Base-by-base conservation (phyloP, 768 basidiomycete species). In the Exsudoporus frostii region DNA sequence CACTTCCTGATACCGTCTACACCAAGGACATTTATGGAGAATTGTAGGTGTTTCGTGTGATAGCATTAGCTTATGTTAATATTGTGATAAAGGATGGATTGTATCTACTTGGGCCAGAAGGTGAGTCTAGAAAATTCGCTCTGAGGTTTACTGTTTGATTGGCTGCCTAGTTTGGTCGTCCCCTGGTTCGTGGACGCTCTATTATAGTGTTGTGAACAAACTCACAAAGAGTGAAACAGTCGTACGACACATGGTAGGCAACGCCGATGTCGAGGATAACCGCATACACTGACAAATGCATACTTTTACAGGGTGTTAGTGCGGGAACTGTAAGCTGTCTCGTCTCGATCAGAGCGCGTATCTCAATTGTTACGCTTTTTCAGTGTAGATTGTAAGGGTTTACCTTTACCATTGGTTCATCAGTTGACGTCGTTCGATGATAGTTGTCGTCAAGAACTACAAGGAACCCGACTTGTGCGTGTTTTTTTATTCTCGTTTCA, bases 81-180 rank as follows among this genome's bases (percentile, higher is more conserved):
- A 6, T 53, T 1, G 20, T 9, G 29, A 29, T 50, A 2, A 61
- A 90, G 89, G 45, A 87, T 96, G 89, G 94, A 97, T 75, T 93
- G 89, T 82, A 91, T 98, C 57, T 98, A 98, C 68, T 82, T 98
- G 20, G 87, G 92, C 5, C 94, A 98, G 71, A 98, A 98, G 82
- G 88, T 85, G 36, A 17, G 73, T 54, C 33, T n/a, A 50, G 41
- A 20, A 47, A 30, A 15, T 22, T 9, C 41, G 32, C 22, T 45
- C 15, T 58, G 33, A 36, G 24, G 3, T 17, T 19, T 7, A 33
- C 37, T 7, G 42, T 56, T 40, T 59, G 32, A 65, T 29, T n/a
- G n/a, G 17, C 3, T 45, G 1, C 4, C 17, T 20, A 89, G 88
- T 90, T 84, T 54, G 89, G 89, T 13, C 84, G 83, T 65, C 89